Evolutionary conservation across 1,139 yeast genomes (phyloP).

Genomic region (Geotrichum australiense): DNA sequence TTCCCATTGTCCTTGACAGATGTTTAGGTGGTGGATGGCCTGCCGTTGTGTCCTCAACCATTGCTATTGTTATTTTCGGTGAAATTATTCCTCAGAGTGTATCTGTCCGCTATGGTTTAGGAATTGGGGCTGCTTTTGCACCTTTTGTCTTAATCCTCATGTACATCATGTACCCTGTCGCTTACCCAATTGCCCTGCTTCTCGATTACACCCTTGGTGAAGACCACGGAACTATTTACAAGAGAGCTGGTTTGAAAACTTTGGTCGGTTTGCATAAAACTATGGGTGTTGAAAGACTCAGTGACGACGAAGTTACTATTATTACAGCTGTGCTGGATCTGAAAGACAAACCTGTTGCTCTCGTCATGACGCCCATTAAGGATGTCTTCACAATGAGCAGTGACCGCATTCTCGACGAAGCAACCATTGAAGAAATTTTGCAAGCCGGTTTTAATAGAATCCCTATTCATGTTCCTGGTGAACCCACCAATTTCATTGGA

Average conservation of each 20-base stretch:
- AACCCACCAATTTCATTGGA: conserved; percentile 87
- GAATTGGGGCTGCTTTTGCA: conserved; percentile 83
- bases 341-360: conserved; percentile 80
- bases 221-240: conserved; percentile 93
- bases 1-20: conserved; percentile 88
- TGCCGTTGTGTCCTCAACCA: conserved; percentile 89
- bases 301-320: conserved; percentile 93
- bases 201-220: conserved; percentile 83
- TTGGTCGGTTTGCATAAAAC: conserved; percentile 87
- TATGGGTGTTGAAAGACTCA: conserved; percentile 78
- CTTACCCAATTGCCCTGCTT: conserved; percentile 80
- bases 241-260: conserved; percentile 87
- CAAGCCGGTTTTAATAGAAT: conserved; percentile 93
- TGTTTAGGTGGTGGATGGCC: conserved; percentile 97
- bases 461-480: conserved; percentile 89
- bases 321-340: conserved; percentile 89
- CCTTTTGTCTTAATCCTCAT: conserved; percentile 81
- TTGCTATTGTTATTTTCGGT: conserved; percentile 88
- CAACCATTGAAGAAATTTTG: conserved; percentile 79
- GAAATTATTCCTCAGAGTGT: conserved; percentile 94
- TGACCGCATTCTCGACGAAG: conserved; percentile 75
- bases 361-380: conserved; percentile 91
- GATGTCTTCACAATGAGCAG: conserved; percentile 87
- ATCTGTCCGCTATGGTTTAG: conserved; percentile 86
- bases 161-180: conserved; percentile 88